Conservation (phyloP, 257 asterid genomes). For the Schizonepeta tenuifolia region DNA sequence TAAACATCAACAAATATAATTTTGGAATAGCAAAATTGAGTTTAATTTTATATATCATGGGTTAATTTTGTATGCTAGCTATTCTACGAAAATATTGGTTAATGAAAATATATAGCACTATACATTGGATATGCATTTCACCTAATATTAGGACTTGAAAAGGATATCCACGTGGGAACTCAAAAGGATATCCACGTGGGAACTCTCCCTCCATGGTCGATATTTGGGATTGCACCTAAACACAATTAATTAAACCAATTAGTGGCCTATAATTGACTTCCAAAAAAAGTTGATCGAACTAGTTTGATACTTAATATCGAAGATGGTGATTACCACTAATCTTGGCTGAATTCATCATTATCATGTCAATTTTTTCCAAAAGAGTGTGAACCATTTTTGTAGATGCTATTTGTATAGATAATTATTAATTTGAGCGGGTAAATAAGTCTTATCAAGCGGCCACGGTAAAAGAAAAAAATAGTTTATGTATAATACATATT, state of each 20-base stretch:
- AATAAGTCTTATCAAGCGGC: neutral
- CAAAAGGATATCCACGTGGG: neutral
- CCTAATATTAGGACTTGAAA: neutral
- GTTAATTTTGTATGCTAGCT: too few species aligned
- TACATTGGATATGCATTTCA: neutral
- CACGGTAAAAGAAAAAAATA: neutral
- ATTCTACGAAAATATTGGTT: too few species aligned
- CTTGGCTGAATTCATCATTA: constrained; percentile 17
- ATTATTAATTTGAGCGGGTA: neutral
- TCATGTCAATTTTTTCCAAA: neutral
- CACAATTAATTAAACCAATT: neutral
- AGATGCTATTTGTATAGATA: neutral
- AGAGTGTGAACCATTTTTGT: neutral
- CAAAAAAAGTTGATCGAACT: neutral
- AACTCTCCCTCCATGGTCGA: neutral
- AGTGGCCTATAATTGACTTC: neutral
- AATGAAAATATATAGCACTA: too few species aligned
- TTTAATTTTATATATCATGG: too few species aligned
- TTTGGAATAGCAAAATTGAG: neutral
- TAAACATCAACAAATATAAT: too few species aligned
- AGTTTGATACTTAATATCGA: constrained; percentile 9
- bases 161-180: neutral
- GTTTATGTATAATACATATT: neutral
- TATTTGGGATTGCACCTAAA: neutral
- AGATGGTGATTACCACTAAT: constrained; percentile 15